Percentiles rank a stretch among this genome's conserved stretches.
These are phyloP conservation scores for Thielaviopsis musarum DNA, from an alignment of 2,329 filamentous ascomycete species.

Conservation along the genomic window DNA sequence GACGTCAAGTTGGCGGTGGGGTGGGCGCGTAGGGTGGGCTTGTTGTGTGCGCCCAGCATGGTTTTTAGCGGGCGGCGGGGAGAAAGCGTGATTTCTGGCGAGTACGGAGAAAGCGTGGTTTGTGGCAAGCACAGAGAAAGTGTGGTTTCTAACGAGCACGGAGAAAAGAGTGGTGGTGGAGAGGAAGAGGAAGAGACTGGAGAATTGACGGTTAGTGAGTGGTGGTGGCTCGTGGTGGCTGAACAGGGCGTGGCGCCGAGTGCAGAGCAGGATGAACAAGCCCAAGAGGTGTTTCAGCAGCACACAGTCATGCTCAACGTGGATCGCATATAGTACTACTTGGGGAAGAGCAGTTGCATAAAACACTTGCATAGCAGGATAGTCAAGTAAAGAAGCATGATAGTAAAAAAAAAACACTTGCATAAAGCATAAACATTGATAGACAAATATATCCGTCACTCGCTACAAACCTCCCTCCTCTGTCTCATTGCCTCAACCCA, in stretches of 20 bases:
- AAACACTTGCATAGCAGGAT: too few species aligned
- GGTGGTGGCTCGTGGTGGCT: conserved; percentile 51
- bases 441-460: background rate
- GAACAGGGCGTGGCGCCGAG: conserved; percentile 14
- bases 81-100: too few species aligned
- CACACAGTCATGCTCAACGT: conserved; percentile 10
- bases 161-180: too few species aligned
- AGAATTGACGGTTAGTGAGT: conserved; percentile 35
- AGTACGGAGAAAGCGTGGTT: too few species aligned
- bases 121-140: too few species aligned
- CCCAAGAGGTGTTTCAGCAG: conserved; percentile 6
- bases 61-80: background rate
- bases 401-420: background rate
- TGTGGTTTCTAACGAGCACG: background rate
- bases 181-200: background rate
- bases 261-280: background rate
- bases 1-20: conserved; percentile 41
- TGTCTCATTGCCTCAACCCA: too few species aligned
- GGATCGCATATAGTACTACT: background rate
- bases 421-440: background rate
- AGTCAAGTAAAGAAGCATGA: background rate
- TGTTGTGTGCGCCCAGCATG: conserved; percentile 22
- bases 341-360: too few species aligned
- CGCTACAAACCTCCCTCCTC: too few species aligned
- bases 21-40: conserved; percentile 39